These are phyloP conservation scores for Moricandia moricandioides DNA, from an alignment of 345 rosid species.

Conservation along the genomic window DNA sequence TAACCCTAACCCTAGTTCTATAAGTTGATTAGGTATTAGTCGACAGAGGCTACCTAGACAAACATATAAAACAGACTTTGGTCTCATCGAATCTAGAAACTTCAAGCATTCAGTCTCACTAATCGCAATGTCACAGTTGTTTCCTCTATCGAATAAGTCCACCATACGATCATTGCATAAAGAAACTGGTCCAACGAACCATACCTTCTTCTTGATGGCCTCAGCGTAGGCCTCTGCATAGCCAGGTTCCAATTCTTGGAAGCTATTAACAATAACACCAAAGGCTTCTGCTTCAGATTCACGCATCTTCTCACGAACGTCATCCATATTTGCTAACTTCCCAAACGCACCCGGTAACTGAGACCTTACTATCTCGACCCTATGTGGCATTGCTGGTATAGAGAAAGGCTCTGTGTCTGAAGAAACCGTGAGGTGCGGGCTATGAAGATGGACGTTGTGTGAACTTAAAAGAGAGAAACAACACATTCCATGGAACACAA, in stretches of 20 bases:
- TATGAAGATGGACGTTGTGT: conserved; percentile 45
- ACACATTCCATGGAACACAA: conserved; percentile 78
- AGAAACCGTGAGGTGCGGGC: conserved; percentile 41
- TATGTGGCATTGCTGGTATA: conserved; percentile 54
- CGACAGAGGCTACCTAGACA: conserved; percentile 80
- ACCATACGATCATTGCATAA: conserved; percentile 39
- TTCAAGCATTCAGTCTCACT: conserved; percentile 42
- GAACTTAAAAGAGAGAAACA: conserved; percentile 62
- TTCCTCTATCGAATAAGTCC: conserved; percentile 71
- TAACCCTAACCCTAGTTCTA: conserved; percentile 63
- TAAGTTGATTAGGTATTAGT: conserved; percentile 54
- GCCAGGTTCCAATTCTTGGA: conserved; percentile 55
- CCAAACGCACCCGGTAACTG: conserved; percentile 62
- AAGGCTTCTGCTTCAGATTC: conserved; percentile 57
- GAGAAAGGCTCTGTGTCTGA: conserved; percentile 54
- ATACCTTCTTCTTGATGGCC: conserved; percentile 50
- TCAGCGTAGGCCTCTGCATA: conserved; percentile 43
- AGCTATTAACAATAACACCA: conserved; percentile 70
- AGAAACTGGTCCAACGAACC: conserved; percentile 89
- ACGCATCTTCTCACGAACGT: conserved; percentile 58
- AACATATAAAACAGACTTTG: conserved; percentile 65
- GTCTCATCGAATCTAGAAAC: conserved; percentile 56
- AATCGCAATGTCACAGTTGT: conserved; percentile 46
- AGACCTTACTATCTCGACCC: conserved; percentile 44
- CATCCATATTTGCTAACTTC: conserved; percentile 49